Evolutionary conservation across 805 yeast genomes (phyloP), one percentile per base, ranked within the genome.

Genomic region (Saccharomycopsis amapae): DNA sequence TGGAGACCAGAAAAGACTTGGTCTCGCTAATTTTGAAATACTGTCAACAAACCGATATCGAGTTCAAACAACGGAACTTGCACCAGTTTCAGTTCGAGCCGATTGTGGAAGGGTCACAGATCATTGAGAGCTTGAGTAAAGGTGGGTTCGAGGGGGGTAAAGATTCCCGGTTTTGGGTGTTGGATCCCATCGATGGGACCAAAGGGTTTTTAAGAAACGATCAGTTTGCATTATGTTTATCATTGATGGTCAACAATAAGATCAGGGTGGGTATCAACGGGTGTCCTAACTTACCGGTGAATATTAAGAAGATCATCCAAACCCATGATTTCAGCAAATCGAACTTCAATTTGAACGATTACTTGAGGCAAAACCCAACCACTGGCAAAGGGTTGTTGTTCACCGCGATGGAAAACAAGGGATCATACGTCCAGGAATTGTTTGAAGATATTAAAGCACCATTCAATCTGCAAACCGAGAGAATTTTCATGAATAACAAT

Each of bases 131-230:
- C 24, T 31, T 44, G n/a, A 24, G 23, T 9, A 40, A 30, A 26
- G 42, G 39, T 4, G 41, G 47, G 18, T 26, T 25, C 24, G 38
- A 88, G 59, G 97, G 97, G 45, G 95, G 97, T 3, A 55, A 65
- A 26, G 68, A 63, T 31, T 95, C 95, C 20, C 71, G 98, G 51
- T 79, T 86, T 60, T 93, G 99, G 99, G 95, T 97, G 1, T 67
- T 93, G 58, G 99, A 93, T 59, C 99, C 99, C 33, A 89, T 93
- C 51, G 99, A 93, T 60, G 99, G 99, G 5, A 93, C 99, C 18
- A 93, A 81, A 62, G 99, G 99, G 0, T 93, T 93, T 61, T 67
- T 93, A 45, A 73, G 99, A 59, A 95, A 96, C 39, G 97, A 89
- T 53, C 99, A 93, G 61, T 93, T 87, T 63, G 97, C 98, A 1